A percentile compares a stretch with the other conserved stretches of the same genome.
Evolutionary conservation across 2,329 filamentous ascomycete genomes (phyloP).

Genomic region (Phialocephala sp.): DNA sequence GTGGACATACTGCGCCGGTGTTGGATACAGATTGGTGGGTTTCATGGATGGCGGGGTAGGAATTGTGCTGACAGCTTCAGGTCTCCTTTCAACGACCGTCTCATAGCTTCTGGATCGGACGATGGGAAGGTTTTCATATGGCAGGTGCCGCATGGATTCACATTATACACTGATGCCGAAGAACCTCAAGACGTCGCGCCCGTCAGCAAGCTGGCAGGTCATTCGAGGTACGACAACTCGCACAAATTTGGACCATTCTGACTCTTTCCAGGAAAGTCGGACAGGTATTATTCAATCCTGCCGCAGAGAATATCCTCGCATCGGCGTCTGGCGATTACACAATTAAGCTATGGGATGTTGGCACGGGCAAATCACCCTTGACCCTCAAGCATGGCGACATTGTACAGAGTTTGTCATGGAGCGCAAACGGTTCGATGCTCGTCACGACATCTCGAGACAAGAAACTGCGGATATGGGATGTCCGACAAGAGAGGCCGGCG

Average conservation of each 20-base stretch:
- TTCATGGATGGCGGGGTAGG: constrained; percentile 10
- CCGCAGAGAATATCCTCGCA: constrained; percentile 93
- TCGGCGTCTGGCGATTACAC: constrained; percentile 94
- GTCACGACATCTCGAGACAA: constrained; percentile 97
- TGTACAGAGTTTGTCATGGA: constrained; percentile 96
- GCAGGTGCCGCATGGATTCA: constrained; percentile 90
- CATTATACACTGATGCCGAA: constrained; percentile 82
- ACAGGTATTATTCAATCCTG: constrained; percentile 96
- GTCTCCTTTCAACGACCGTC: constrained; percentile 94
- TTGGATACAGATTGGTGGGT: constrained; percentile 94
- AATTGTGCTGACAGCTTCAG: constrained; percentile 51
- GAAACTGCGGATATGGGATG: constrained; percentile 97
- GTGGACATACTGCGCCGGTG: constrained; percentile 93
- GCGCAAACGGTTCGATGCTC: constrained; percentile 82
- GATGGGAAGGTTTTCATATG: constrained; percentile 98
- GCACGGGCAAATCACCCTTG: constrained; percentile 74
- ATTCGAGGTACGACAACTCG: constrained; percentile 70
- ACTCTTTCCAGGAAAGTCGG: constrained; percentile 79
- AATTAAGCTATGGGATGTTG: constrained; percentile 94
- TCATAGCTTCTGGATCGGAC: constrained; percentile 93
- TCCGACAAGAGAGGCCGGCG: constrained; percentile 85
- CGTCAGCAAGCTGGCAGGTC: constrained; percentile 80
- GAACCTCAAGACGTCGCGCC: constrained; percentile 83
- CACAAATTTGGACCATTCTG: constrained; percentile 28
- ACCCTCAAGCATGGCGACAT: constrained; percentile 88